These are phyloP conservation scores for Vitis rotundifolia DNA, from an alignment of 164 flowering plant species.

Conservation along the genomic window DNA sequence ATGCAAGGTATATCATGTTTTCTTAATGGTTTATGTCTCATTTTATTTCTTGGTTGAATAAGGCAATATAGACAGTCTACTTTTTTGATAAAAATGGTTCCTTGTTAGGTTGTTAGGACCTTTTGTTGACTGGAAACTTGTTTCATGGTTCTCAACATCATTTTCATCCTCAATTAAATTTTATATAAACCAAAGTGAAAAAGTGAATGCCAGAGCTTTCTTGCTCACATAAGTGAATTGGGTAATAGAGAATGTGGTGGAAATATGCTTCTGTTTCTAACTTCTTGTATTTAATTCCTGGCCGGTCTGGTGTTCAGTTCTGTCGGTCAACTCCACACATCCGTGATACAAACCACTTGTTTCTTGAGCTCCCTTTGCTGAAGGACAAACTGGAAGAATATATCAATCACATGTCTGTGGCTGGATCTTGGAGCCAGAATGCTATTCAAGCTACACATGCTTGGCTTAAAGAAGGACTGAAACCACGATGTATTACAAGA, in stretches of 20 bases:
- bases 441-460: conserved; percentile 87
- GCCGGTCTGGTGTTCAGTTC: conserved; percentile 35
- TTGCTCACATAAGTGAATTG: too few species aligned
- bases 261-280: not conserved
- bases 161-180: not conserved
- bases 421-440: conserved; percentile 95
- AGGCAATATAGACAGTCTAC: too few species aligned
- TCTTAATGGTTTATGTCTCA: not conserved
- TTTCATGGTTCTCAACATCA: not conserved
- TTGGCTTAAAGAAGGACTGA: conserved; percentile 91
- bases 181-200: not conserved
- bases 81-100: too few species aligned
- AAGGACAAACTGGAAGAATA: conserved; percentile 68
- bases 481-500: conserved; percentile 81
- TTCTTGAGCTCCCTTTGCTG: conserved; percentile 85
- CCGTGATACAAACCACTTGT: conserved; percentile 87
- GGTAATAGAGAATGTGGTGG: too few species aligned
- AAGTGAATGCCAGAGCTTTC: not conserved
- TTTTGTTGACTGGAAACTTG: not conserved
- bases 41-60: not conserved
- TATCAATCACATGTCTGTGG: conserved; percentile 63
- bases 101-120: not conserved
- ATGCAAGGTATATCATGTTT: conserved; percentile 65
- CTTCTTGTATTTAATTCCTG: conserved; percentile 3
- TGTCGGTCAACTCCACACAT: conserved; percentile 65